Base-by-base conservation (phyloP, 2,329 filamentous ascomycete genomes). In the Plectosphaerella sp. region DNA sequence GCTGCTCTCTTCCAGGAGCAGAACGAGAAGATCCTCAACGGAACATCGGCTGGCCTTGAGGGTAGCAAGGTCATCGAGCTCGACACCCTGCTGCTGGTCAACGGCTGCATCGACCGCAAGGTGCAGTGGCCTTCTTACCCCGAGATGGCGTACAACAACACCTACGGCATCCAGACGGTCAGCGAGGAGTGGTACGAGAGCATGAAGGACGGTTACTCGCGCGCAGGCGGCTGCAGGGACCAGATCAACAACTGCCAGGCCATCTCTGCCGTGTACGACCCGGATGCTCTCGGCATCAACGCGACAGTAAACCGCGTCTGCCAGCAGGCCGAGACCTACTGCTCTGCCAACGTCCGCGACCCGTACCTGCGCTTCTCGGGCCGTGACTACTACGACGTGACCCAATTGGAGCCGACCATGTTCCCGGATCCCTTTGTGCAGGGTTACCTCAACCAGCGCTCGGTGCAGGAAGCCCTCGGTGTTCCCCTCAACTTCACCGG, bases 401-500 rank as follows among this genome's bases (percentile, higher is more conserved):
- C 58, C 1, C 54, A 59, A 11, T 10, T 55, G 16, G 53, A 57
- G 22, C 56, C 54, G 6, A 56, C 54, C 3, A 56, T 51, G 6
- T 61, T 61, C 37, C 56, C 54, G 2, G 45, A 51, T 7, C 53
- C 54, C 3, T 55, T 56, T 28, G 53, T 52, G 18, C 35, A 45
- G 2, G 57, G 53, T 18, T 60, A 54, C 24, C 49, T 59, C 45
- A 61, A 57, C 48, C 59, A 57, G 52, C 48, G 12, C 3, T 46
- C 43, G 41, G 73, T 88, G 2, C 79, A 83, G 55, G 63, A 78
- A 18, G 79, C 81, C 1, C 76, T 89, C 20, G 86, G 86, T 12
- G 77, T 85, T 1, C 79, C 79, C 8, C 64, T 86, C 49, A 82
- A 82, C 60, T 82, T 73, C 60, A 77, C 79, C 0, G 50, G 50